Base-by-base conservation (phyloP, 495 filamentous ascomycete species). In the Pseudoneurospora amorphoporcata region DNA sequence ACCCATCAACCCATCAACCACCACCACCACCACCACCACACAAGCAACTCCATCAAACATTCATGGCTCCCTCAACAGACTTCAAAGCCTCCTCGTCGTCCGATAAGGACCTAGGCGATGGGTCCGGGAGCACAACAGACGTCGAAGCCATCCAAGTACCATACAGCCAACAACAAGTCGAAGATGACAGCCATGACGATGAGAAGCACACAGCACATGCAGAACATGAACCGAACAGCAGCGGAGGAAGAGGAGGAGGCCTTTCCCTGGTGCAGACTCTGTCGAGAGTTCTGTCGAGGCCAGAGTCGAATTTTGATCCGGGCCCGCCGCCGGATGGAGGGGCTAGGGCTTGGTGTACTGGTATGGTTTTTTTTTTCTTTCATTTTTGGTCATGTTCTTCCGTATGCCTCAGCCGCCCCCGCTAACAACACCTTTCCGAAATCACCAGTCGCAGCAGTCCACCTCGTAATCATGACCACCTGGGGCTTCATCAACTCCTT, bases 401-500 rank as follows among this genome's bases (percentile, higher is more conserved):
- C 1, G 35, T 41, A n/a, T n/a, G n/a, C n/a, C n/a, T 41, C 40
- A 16, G 1, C 10, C 23, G 0, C 23, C 23, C 23, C 0, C 23
- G 23, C 23, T 23, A 23, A 23, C 23, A 23, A 70, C 19, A 16
- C 23, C 4, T 7, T 3, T 35, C 53, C 41, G 9, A 3, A 3
- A 10, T 39, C 29, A 9, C 72, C 72, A 84, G 86, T 83, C 41
- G 73, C 83, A 17, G 82, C 80, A 43, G 79, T 75, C 8, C 86
- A 88, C 72, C 75, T 87, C 19, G 78, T 81, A 5, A 77, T 86
- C 32, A 84, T 84, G 75, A 84, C 83, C 71, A 86, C 85, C 4
- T 87, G 84, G 79, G 83, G 81, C 68, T 76, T 82, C 71, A 89
- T 92, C 78, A 88, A 89, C 77, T 90, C 89, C 37, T 95, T 93